These are phyloP conservation scores for Dictyostelium brefeldianum DNA, from an alignment of 78 protist genomes.

Conservation along the genomic window DNA sequence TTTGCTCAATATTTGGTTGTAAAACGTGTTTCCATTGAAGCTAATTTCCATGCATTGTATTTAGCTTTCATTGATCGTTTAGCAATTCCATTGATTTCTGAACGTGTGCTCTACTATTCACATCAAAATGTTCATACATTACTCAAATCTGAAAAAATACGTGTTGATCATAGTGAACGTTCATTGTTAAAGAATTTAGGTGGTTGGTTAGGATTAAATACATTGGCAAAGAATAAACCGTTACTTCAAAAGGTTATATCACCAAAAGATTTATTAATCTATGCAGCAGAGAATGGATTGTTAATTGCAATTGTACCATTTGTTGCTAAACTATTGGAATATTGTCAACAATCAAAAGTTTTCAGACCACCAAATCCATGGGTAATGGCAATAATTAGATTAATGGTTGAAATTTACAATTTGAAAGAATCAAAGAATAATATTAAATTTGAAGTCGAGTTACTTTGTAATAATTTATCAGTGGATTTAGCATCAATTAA, in stretches of 20 bases:
- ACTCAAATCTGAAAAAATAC: constrained; percentile 86
- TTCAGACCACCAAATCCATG: constrained; percentile 98
- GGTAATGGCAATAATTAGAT: constrained; percentile 92
- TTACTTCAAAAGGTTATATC: constrained; percentile 93
- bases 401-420: constrained; percentile 93
- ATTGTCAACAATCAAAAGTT: constrained; percentile 61
- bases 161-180: constrained; percentile 85
- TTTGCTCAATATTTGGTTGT: constrained; percentile 95
- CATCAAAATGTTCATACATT: constrained; percentile 66
- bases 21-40: constrained; percentile 94
- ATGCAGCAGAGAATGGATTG: constrained; percentile 88
- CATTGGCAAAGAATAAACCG: constrained; percentile 96
- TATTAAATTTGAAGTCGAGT: constrained; percentile 97
- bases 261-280: constrained; percentile 94
- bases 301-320: constrained; percentile 96
- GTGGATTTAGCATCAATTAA: constrained; percentile 78
- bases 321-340: constrained; percentile 94
- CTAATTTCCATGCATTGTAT: constrained; percentile 95
- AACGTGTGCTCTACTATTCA: constrained; percentile 15
- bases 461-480: constrained; percentile 89
- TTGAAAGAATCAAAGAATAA: constrained; percentile 91
- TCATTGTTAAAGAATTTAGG: constrained; percentile 97
- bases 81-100: constrained; percentile 20
- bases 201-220: constrained; percentile 96
- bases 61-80: constrained; percentile 81